These are phyloP conservation scores for Anethum foeniculum DNA, from an alignment of 140 eudicot genomes.

Conservation along the genomic window DNA sequence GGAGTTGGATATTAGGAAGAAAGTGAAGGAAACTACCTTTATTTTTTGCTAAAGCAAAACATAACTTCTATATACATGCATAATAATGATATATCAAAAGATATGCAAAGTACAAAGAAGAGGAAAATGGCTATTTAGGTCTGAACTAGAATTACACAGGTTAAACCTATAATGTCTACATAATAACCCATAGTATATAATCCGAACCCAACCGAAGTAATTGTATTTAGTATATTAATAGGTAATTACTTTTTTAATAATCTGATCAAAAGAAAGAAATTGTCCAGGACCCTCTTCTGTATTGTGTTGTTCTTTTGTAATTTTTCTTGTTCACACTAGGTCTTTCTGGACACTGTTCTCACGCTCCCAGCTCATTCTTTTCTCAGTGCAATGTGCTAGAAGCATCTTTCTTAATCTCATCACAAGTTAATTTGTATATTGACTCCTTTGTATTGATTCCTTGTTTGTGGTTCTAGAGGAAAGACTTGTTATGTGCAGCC, in stretches of 20 bases:
- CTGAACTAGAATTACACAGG: not conserved
- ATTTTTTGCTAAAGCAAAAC: not conserved
- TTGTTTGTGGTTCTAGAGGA: conserved; percentile 39
- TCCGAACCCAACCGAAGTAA: not conserved
- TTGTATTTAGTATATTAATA: not conserved
- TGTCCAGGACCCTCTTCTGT: not conserved
- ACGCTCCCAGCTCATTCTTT: not conserved
- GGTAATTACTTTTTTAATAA: not conserved
- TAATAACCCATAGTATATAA: not conserved
- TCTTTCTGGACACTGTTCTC: not conserved
- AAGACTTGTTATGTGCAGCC: conserved; percentile 40
- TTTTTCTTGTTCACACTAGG: not conserved
- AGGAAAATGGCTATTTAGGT: not conserved
- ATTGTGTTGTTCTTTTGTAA: not conserved
- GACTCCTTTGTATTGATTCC: not conserved
- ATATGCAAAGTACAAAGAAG: not conserved
- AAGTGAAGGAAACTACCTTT: not conserved
- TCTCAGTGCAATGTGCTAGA: not conserved
- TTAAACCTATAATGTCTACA: not conserved
- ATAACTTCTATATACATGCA: not conserved
- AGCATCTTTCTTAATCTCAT: not conserved
- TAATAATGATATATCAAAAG: not conserved
- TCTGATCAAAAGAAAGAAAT: not conserved
- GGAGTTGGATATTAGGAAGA: not conserved
- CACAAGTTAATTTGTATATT: not conserved